A percentile compares a stretch with the other conserved stretches of the same genome.
These are phyloP conservation scores for Euphorbia schlechtendalii DNA, from an alignment of 441 rosid species.

Conservation along the genomic window DNA sequence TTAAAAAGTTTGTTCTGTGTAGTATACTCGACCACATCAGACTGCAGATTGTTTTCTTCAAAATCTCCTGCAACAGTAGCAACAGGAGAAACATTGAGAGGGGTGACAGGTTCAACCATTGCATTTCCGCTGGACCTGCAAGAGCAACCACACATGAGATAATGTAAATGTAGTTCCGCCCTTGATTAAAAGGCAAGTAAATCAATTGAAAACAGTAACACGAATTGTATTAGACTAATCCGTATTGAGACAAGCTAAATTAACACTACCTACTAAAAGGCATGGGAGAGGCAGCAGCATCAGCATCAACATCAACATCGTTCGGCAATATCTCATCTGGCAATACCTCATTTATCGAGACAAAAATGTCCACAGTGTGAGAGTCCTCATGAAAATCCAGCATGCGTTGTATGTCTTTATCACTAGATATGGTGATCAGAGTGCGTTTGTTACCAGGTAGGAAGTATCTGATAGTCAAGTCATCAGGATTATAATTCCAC, in stretches of 20 bases:
- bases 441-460: constrained; percentile 31
- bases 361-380: constrained; percentile 26
- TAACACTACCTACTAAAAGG: constrained; percentile 3
- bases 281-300: background rate
- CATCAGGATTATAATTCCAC: constrained; percentile 30
- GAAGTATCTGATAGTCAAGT: constrained; percentile 27
- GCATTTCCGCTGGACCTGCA: constrained; percentile 29
- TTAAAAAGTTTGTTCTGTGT: constrained; percentile 23
- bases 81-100: constrained; percentile 18
- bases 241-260: constrained; percentile 6
- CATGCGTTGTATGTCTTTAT: constrained; percentile 32
- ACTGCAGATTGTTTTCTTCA: constrained; percentile 8
- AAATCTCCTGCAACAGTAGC: constrained; percentile 11
- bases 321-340: too few relatives aligned
- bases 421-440: constrained; percentile 33
- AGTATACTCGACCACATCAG: constrained; percentile 5
- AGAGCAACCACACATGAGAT: constrained; percentile 11
- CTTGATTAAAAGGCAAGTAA: background rate
- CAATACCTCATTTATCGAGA: constrained; percentile 13
- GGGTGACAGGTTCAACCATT: constrained; percentile 22
- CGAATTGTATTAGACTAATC: background rate
- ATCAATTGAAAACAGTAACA: constrained; percentile 2
- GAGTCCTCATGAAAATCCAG: constrained; percentile 36
- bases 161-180: background rate
- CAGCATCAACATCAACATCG: background rate